These are phyloP conservation scores for Coemansia reversa DNA, from an alignment of 192 early-diverging fungal genomes.

Conservation along the genomic window DNA sequence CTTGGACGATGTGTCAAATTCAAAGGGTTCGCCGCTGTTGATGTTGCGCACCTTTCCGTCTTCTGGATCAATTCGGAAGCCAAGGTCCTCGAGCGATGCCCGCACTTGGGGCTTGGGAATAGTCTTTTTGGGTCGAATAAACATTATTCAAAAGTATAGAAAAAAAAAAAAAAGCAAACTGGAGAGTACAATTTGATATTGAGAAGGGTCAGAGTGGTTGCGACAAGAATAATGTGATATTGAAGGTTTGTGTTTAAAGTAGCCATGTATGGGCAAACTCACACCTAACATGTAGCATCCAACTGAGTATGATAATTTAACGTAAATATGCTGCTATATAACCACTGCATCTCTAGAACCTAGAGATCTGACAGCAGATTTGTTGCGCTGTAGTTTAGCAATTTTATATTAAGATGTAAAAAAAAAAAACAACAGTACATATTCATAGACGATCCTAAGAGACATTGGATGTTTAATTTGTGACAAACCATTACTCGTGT, in stretches of 20 bases:
- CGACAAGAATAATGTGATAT: not conserved
- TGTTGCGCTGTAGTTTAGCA: not conserved
- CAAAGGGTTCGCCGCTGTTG: slow-evolving; percentile 15
- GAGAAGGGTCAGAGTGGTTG: not conserved
- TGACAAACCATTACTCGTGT: slow-evolving; percentile 1
- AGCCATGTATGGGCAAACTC: not conserved
- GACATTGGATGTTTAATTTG: no score
- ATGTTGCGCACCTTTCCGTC: slow-evolving; percentile 25
- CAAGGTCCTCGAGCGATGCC: slow-evolving; percentile 28
- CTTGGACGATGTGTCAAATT: not conserved
- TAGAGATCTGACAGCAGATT: no score
- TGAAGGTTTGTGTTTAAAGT: not conserved
- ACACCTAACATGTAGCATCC: not conserved
- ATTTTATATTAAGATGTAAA: not conserved
- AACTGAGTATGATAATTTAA: no score
- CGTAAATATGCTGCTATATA: no score
- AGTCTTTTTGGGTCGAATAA: slow-evolving; percentile 41
- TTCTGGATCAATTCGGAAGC: slow-evolving; percentile 29
- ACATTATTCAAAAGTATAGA: slow-evolving; percentile 23
- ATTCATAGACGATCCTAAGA: not conserved
- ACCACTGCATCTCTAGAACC: no score
- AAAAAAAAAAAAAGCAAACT: not conserved
- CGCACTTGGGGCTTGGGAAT: slow-evolving; percentile 13
- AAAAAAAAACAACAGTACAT: not conserved
- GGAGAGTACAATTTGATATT: not conserved